phyloP scores from a whole-genome alignment of 768 basidiomycete genomes.

The Ramaria rubella region DNA sequence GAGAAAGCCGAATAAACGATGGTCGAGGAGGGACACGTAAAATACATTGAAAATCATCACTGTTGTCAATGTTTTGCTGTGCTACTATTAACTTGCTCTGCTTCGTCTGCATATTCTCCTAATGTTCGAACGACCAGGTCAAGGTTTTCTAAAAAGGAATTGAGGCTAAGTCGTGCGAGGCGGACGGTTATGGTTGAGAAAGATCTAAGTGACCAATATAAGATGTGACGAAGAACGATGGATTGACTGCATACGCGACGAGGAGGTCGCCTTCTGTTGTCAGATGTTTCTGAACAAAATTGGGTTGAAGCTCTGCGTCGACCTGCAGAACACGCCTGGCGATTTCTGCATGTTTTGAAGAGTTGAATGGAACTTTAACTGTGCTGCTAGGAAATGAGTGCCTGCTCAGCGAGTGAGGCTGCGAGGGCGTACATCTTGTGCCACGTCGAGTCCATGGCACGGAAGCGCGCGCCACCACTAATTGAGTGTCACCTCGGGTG shows the following conservation, averaged over 20 bases:
- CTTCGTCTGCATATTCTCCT: slow-evolving; percentile 69
- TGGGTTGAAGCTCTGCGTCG: slow-evolving; percentile 75
- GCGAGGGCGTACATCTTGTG: background rate
- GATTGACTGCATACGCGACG: slow-evolving; percentile 56
- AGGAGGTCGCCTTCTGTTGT: slow-evolving; percentile 60
- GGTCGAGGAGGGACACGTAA: background rate
- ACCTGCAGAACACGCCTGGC: slow-evolving; percentile 83
- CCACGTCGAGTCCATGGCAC: background rate
- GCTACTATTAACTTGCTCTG: slow-evolving; percentile 27
- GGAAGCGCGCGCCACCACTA: too few relatives aligned
- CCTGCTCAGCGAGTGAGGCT: background rate
- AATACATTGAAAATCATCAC: slow-evolving; percentile 16
- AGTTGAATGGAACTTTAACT: slow-evolving; percentile 73
- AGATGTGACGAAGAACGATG: background rate
- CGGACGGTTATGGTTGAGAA: slow-evolving; percentile 78
- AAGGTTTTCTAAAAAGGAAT: slow-evolving; percentile 84
- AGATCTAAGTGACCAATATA: slow-evolving; percentile 35
- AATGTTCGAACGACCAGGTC: slow-evolving; percentile 81
- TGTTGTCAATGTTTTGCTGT: slow-evolving; percentile 11
- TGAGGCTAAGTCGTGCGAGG: slow-evolving; percentile 75
- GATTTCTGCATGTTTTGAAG: slow-evolving; percentile 66
- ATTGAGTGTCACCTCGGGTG: too few relatives aligned
- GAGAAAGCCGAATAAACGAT: slow-evolving; percentile 12
- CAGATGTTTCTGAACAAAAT: slow-evolving; percentile 70
- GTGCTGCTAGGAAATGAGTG: slow-evolving; percentile 36